Percentiles rank a stretch among this genome's conserved stretches.
phyloP scores from a whole-genome alignment of 202 grass and related monocot species.

The Zizania palustris region DNA sequence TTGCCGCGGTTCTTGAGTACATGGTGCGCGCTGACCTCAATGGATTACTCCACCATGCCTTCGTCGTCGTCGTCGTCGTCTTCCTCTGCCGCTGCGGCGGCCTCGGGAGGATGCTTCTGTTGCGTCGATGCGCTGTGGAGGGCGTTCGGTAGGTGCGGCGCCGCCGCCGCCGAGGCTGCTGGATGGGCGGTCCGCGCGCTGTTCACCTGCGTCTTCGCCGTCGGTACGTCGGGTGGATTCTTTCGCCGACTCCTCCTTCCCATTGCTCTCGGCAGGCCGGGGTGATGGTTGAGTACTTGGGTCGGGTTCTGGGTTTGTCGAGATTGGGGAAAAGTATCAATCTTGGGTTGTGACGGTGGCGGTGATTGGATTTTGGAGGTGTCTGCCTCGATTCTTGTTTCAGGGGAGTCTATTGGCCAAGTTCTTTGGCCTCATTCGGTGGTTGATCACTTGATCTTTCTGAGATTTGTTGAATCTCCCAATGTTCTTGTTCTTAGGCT shows the following conservation, averaged over 20 bases:
- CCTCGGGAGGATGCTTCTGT: neutral
- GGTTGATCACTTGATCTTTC: no score
- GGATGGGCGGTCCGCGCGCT: slow-evolving; percentile 54
- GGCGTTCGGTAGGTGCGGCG: slow-evolving; percentile 36
- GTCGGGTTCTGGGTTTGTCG: neutral
- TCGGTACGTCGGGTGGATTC: slow-evolving; percentile 44
- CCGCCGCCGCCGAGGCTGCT: slow-evolving; percentile 33
- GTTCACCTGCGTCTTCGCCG: slow-evolving; percentile 70
- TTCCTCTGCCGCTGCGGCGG: neutral
- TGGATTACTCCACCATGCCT: slow-evolving; percentile 48
- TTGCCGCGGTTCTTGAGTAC: neutral
- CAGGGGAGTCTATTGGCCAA: neutral
- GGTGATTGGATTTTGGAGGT: neutral
- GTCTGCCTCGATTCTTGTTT: neutral
- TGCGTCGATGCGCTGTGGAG: slow-evolving; percentile 31
- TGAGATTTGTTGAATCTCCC: no score
- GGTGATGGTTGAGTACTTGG: neutral
- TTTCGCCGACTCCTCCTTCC: neutral
- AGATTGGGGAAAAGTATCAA: neutral
- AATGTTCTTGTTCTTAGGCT: neutral
- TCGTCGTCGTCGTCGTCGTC: neutral
- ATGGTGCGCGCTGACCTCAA: neutral
- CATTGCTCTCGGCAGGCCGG: neutral
- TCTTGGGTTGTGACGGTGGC: neutral
- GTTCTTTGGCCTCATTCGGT: neutral